Conservation (phyloP, 2,329 filamentous ascomycete genomes). For the Colletotrichum cereale region DNA sequence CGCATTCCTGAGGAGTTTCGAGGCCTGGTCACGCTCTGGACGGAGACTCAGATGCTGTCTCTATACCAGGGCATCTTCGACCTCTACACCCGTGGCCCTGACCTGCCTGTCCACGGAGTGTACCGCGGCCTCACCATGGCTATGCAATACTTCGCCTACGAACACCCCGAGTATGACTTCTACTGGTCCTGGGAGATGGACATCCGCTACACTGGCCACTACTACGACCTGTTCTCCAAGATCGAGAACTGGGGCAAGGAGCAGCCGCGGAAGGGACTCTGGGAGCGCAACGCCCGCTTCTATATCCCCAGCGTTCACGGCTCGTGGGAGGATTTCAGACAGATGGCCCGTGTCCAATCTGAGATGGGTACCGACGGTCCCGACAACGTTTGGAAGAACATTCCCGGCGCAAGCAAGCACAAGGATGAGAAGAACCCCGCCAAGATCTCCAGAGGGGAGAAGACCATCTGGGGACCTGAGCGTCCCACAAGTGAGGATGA, state of each 20-base stretch:
- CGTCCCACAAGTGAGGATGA: conserved; percentile 77
- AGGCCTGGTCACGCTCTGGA: conserved; percentile 92
- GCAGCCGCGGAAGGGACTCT: conserved; percentile 83
- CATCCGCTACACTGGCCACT: conserved; percentile 89
- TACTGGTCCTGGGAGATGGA: conserved; percentile 99
- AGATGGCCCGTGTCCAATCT: conserved; percentile 81
- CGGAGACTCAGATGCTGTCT: conserved; percentile 90
- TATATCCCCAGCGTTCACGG: conserved; percentile 83
- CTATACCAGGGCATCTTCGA: conserved; percentile 91
- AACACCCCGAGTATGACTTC: conserved; percentile 89
- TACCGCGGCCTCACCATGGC: conserved; percentile 96
- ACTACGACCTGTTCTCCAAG: conserved; percentile 80
- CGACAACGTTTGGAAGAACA: conserved; percentile 75
- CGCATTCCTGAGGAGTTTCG: conserved; percentile 86
- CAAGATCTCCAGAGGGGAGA: conserved; percentile 59
- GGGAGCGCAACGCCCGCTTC: conserved; percentile 84
- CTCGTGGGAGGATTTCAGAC: conserved; percentile 82
- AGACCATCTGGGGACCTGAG: conserved; percentile 86
- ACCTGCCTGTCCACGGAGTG: conserved; percentile 87
- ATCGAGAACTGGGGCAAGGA: conserved; percentile 76
- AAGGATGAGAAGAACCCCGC: conserved; percentile 44
- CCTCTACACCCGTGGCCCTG: conserved; percentile 72
- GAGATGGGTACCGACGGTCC: conserved; percentile 75
- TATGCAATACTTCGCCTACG: conserved; percentile 91
- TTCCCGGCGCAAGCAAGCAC: conserved; percentile 56